A percentile compares a stretch with the other conserved stretches of the same genome.
Conservation (phyloP, 2,329 filamentous ascomycete genomes). For the Celoporthe dispersa region DNA sequence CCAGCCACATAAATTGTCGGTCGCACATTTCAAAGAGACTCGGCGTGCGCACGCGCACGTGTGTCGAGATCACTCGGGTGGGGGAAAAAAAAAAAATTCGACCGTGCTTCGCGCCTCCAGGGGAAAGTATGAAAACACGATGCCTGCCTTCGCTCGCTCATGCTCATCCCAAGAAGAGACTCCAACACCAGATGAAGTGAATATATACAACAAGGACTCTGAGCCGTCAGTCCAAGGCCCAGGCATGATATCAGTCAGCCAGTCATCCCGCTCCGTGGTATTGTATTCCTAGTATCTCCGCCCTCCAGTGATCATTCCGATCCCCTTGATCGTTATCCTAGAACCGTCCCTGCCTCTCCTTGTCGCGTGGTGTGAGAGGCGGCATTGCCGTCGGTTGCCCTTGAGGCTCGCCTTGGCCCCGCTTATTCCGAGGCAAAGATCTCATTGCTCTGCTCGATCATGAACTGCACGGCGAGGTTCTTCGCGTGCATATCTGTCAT, state of each 20-base stretch:
- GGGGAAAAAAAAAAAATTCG: neutral
- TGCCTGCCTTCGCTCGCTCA: neutral
- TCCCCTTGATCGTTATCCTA: neutral
- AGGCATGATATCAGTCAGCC: slow-evolving; percentile 16
- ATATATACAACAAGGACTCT: slow-evolving; percentile 28
- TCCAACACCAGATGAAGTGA: slow-evolving; percentile 25
- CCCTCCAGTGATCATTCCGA: neutral
- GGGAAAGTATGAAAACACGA: slow-evolving; percentile 10
- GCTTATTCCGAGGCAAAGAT: slow-evolving; percentile 66
- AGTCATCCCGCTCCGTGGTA: slow-evolving; percentile 7
- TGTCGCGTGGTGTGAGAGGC: neutral
- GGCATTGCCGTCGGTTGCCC: neutral
- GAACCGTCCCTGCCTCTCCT: neutral
- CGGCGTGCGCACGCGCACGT: neutral
- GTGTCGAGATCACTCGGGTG: neutral
- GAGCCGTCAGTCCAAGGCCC: slow-evolving; percentile 5
- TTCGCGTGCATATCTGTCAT: slow-evolving; percentile 96
- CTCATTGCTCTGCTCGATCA: slow-evolving; percentile 85
- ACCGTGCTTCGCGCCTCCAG: neutral
- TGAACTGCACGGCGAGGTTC: slow-evolving; percentile 87
- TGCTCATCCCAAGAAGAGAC: slow-evolving; percentile 12
- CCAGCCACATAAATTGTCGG: neutral
- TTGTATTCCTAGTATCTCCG: neutral
- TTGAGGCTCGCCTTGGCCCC: slow-evolving; percentile 10
- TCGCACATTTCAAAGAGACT: neutral